Evolutionary conservation across 2,329 filamentous ascomycete genomes (phyloP).

Genomic region (Madurella mycetomatis): DNA sequence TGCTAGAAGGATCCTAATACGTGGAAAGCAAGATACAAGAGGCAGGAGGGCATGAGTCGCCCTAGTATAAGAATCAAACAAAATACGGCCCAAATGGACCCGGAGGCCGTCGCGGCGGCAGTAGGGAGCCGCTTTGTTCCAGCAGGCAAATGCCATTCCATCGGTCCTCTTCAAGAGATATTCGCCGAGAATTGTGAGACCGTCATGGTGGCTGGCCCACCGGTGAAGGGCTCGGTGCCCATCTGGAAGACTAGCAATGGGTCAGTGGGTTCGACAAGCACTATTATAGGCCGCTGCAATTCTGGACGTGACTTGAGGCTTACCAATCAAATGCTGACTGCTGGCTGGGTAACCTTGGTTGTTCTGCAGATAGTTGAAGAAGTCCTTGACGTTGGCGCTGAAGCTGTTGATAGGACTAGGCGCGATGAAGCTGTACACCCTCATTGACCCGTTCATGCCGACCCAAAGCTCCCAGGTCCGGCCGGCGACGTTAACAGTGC

Average conservation of each 20-base stretch:
- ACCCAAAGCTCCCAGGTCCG: constrained; percentile 49
- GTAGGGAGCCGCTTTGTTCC: no score
- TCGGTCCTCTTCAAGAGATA: no score
- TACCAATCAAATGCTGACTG: constrained; percentile 19
- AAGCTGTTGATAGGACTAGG: constrained; percentile 40
- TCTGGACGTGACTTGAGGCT: background rate
- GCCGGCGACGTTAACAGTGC: constrained; percentile 46
- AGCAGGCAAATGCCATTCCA: no score
- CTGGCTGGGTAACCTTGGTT: constrained; percentile 33
- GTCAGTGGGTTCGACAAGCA: background rate
- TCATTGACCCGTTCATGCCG: constrained; percentile 49
- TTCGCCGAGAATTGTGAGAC: constrained; percentile 8
- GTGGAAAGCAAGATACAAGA: no score
- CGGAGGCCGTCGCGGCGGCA: no score
- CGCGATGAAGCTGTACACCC: constrained; percentile 47
- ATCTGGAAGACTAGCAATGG: constrained; percentile 17
- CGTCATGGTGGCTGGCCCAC: constrained; percentile 18
- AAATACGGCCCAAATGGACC: no score
- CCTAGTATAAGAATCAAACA: no score
- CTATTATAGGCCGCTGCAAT: background rate
- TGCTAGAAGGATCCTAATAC: no score
- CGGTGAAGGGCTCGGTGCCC: constrained; percentile 21
- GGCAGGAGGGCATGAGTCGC: no score
- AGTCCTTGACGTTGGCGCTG: constrained; percentile 47
- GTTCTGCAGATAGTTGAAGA: constrained; percentile 46